Evolutionary conservation across 768 basidiomycete species (phyloP), one percentile per base, ranked within the genome.

Genomic region (Russula sp.): DNA sequence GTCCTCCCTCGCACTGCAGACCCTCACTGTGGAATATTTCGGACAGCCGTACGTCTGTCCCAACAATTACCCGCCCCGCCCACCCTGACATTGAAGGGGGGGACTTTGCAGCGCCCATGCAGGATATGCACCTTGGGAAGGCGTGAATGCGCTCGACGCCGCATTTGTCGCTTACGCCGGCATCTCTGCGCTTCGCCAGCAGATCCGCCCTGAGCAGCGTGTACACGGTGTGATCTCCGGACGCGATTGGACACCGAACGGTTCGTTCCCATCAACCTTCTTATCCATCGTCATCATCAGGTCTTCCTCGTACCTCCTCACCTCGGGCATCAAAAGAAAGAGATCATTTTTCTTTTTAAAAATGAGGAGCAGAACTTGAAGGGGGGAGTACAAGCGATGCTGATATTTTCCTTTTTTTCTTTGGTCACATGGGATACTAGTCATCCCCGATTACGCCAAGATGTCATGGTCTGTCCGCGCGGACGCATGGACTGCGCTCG

Each of bases 101-200:
- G 38, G 9, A 3, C 3, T 13, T 18, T n/a, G 30, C 67, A 91
- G 88, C 51, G 89, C 90, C 6, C 90, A 92, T 69, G 90, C 90
- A 18, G 87, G 85, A n/a, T 82, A 80, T 38, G 83, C 88, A 13
- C 92, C 92, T 4, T 94, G 92, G 89, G 90, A 94, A 74, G 92
- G 88, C 26, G 82, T 81, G 48, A 94, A 94, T 71, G 91, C 92
- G 14, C 81, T 92, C 50, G 94, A 95, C 71, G 94, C 94, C 0
- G 92, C 92, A 0, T 89, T 94, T 72, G 76, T 92, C 10, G 89
- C 92, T 0, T 94, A 95, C 73, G 84, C 86, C 9, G 80, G 83
- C 53, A 80, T 96, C 48, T 87, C 92, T 3, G 84, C 85, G 26
- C 80, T 96, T 53, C 83, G 94, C 14, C 94, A 96, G 73, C 94